Percentiles rank a stretch among this genome's conserved stretches.
phyloP scores from a whole-genome alignment of 371 early-diverging fungal genomes.

The Rhizopus arrhizus region DNA sequence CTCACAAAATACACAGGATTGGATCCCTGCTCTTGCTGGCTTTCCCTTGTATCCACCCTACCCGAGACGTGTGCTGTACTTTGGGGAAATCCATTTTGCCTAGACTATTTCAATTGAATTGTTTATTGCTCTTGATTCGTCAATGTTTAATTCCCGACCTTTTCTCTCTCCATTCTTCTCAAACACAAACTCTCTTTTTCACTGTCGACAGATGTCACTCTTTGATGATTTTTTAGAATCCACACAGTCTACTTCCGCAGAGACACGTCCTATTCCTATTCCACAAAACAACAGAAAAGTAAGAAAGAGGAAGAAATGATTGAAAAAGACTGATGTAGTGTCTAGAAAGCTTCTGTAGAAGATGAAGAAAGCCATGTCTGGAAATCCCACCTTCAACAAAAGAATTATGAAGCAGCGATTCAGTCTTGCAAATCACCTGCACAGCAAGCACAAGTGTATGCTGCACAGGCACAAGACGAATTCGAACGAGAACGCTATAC shows the following conservation, averaged over 20 bases:
- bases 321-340: slow-evolving; percentile 52
- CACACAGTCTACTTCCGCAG: slow-evolving; percentile 12
- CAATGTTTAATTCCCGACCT: too few relatives aligned
- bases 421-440: slow-evolving; percentile 74
- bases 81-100: too few relatives aligned
- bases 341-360: neutral
- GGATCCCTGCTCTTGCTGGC: too few relatives aligned
- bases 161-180: too few relatives aligned
- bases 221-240: slow-evolving; percentile 48
- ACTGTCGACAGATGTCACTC: slow-evolving; percentile 32
- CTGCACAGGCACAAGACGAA: slow-evolving; percentile 84
- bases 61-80: too few relatives aligned
- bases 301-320: neutral
- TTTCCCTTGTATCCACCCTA: too few relatives aligned
- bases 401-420: slow-evolving; percentile 75
- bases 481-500: slow-evolving; percentile 74
- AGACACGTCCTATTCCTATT: neutral
- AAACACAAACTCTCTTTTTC: neutral
- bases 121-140: too few relatives aligned
- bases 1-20: too few relatives aligned
- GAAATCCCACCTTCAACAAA: slow-evolving; percentile 79
- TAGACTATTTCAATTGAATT: too few relatives aligned
- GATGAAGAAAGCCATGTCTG: slow-evolving; percentile 94
- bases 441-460: slow-evolving; percentile 77
- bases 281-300: neutral